These are phyloP conservation scores for Aspergillus ellipticus DNA, from an alignment of 495 filamentous ascomycete species.

Conservation along the genomic window DNA sequence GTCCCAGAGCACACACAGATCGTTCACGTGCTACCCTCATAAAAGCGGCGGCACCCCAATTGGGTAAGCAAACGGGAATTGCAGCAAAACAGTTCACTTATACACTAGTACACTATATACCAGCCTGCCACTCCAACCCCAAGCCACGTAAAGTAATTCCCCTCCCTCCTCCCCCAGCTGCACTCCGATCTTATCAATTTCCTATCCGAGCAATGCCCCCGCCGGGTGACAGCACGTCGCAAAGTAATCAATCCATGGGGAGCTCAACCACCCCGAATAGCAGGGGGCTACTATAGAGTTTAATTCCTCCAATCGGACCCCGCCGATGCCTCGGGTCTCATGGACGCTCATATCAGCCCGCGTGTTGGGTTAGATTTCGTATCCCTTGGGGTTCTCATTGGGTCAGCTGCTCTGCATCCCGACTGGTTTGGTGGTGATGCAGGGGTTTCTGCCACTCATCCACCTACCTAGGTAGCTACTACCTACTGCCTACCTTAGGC, in stretches of 20 bases:
- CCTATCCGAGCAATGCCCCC: neutral
- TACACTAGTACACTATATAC: neutral
- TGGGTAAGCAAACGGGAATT: slow-evolving; percentile 4
- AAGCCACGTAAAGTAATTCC: too few relatives aligned
- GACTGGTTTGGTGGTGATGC: neutral
- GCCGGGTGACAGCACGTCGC: too few relatives aligned
- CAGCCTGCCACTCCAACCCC: too few relatives aligned
- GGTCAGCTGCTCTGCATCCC: neutral
- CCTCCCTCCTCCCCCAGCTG: too few relatives aligned
- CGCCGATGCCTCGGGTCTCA: too few relatives aligned
- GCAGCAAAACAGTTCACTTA: slow-evolving; percentile 4
- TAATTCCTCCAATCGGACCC: too few relatives aligned
- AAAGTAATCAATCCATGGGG: too few relatives aligned
- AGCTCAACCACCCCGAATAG: too few relatives aligned
- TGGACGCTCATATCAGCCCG: too few relatives aligned
- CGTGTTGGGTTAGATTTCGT: neutral
- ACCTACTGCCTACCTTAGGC: too few relatives aligned
- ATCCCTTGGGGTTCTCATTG: neutral
- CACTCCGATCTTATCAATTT: neutral
- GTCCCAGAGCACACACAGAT: slow-evolving; percentile 3
- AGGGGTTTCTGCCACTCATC: neutral
- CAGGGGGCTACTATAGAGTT: too few relatives aligned
- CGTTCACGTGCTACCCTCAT: slow-evolving; percentile 3
- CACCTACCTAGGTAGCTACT: too few relatives aligned
- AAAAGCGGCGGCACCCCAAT: slow-evolving; percentile 5